phyloP scores from a whole-genome alignment of 176 grass and related monocot genomes.

The Chloris gayana region DNA sequence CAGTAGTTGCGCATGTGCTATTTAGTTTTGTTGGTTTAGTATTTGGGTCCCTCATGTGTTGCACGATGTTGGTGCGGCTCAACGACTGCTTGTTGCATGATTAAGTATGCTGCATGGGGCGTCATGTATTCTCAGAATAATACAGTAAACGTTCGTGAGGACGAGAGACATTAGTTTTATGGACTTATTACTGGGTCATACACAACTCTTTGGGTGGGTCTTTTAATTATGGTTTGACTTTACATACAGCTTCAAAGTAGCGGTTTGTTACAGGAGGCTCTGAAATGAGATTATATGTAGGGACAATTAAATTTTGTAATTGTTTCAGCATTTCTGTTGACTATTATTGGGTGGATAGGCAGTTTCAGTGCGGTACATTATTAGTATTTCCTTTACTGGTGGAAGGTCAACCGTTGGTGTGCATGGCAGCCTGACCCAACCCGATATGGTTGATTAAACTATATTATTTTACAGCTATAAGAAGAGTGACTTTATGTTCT shows the following conservation, averaged over 20 bases:
- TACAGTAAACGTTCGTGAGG: not conserved
- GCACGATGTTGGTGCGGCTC: conserved; percentile 4
- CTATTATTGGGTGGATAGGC: conserved; percentile 19
- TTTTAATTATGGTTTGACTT: conserved; percentile 25
- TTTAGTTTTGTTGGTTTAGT: not conserved
- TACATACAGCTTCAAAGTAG: not conserved
- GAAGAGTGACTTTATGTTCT: not conserved
- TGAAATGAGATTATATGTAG: not conserved
- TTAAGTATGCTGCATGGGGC: not conserved
- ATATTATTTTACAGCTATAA: not conserved
- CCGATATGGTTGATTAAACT: not conserved
- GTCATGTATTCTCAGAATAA: conserved; percentile 4
- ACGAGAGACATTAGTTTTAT: not conserved
- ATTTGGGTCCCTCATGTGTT: not conserved
- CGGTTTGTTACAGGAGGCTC: not conserved
- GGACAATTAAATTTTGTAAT: not conserved
- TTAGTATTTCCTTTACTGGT: not conserved
- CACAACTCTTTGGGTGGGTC: not conserved
- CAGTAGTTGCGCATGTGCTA: not conserved
- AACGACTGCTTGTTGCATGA: conserved; percentile 17
- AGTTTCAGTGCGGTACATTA: not conserved
- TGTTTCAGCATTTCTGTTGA: not conserved
- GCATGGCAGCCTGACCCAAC: not conserved
- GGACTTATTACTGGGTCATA: not conserved
- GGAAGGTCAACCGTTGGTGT: not conserved